Evolutionary conservation across 78 protist species (phyloP), one percentile per base, ranked within the genome.

Genomic region (Speleostelium caveatum): DNA sequence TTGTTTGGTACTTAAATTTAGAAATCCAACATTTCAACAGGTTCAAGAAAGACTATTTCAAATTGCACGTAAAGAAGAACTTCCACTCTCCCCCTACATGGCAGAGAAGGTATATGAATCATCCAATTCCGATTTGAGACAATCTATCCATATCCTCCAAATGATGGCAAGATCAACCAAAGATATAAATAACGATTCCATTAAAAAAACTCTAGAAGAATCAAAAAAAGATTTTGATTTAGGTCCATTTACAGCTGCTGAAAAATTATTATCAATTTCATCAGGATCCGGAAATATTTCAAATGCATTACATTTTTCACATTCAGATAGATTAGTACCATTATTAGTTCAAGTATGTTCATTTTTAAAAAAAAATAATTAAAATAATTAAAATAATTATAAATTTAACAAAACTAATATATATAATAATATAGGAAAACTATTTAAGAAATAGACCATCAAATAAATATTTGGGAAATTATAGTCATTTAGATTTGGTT

Each of bases 1-100:
- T 91, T 92, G 96, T 60, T 4, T 85, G 32, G 98, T 97, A 62
- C 60, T 99, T 12, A 53, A 51, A 39, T 97, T 98, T 58, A 49
- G 41, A 7, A 65, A 78, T 21, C 94, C 96, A n/a, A n/a, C 45
- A 0, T 53, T 59, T 2, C 22, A 0, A 1, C 58, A 69, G n/a
- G 85, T 90, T 2, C 60, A 53, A 0, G 8, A 14, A 10, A 56
- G 89, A 74, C 30, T 76, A 39, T n/a, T 68, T 21, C 86, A 74
- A 33, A 94, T 79, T 53, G 87, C 86, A 53, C 59, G 62, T n/a
- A 71, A 73, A 28, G 94, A 69, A 39, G 90, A 63, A 30, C 30
- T 79, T 45, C 19, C 6, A 17, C 8, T 74, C 1, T 22, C 51
- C 21, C 0, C 8, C 2, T 78, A 63, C 14, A 53, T 93, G 71